phyloP scores from a whole-genome alignment of 306 rosid genomes.

The Hylodesmum podocarpum region DNA sequence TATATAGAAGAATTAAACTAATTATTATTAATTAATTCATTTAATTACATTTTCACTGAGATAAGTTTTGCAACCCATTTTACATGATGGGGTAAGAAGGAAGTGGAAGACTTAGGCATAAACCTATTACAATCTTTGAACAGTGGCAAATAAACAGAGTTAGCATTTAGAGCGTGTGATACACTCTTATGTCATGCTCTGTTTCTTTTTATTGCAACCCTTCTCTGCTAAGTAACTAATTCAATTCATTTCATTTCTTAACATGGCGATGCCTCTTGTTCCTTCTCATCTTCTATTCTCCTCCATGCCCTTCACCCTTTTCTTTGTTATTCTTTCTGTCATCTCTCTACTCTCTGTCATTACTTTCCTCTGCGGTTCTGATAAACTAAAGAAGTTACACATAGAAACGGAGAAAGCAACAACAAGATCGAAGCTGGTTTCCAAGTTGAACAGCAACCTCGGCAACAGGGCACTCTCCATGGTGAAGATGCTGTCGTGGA shows the following conservation, averaged over 20 bases:
- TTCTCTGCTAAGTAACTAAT: background rate
- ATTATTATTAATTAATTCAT: no score
- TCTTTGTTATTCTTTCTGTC: conserved; percentile 16
- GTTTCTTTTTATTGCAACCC: background rate
- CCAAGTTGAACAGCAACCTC: conserved; percentile 42
- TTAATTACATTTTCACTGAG: no score
- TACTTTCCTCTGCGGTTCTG: conserved; percentile 41
- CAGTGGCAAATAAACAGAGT: background rate
- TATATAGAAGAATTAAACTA: no score
- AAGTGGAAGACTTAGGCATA: background rate
- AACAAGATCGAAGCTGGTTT: conserved; percentile 7
- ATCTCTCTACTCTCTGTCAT: conserved; percentile 33
- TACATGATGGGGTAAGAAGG: no score
- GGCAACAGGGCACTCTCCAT: conserved; percentile 47
- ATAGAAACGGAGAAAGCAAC: background rate
- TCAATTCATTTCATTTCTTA: background rate
- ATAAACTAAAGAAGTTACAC: conserved; percentile 32
- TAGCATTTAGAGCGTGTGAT: background rate
- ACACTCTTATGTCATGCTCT: background rate
- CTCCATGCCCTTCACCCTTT: conserved; percentile 4
- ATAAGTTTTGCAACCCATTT: no score
- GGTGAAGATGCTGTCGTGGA: conserved; percentile 60
- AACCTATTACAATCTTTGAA: background rate
- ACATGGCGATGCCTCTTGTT: conserved; percentile 45
- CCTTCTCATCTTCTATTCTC: conserved; percentile 18